phyloP scores from a whole-genome alignment of 2,329 filamentous ascomycete genomes.

The Calonectria ilicicola region DNA sequence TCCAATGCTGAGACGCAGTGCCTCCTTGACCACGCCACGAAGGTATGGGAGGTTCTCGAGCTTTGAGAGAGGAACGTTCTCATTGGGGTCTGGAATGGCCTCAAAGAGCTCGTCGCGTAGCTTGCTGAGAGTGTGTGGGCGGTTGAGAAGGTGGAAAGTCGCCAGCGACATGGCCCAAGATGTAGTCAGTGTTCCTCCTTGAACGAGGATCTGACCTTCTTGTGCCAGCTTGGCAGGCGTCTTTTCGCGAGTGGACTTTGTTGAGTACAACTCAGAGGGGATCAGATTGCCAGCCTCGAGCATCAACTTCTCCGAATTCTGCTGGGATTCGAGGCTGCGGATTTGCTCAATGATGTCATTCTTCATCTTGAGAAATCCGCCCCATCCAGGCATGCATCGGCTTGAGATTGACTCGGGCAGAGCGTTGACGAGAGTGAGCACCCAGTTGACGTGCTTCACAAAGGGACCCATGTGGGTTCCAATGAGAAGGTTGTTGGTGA shows the following conservation, averaged over 20 bases:
- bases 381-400: conserved; percentile 51
- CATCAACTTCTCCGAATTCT: conserved; percentile 48
- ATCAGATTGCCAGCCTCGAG: conserved; percentile 50
- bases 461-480: conserved; percentile 53
- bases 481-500: conserved; percentile 50
- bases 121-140: conserved; percentile 44
- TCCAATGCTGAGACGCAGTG: conserved; percentile 61
- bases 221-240: conserved; percentile 48
- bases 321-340: conserved; percentile 48
- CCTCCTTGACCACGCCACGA: conserved; percentile 63
- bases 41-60: conserved; percentile 57
- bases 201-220: conserved; percentile 53
- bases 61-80: conserved; percentile 41
- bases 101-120: conserved; percentile 52
- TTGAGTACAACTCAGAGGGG: conserved; percentile 46
- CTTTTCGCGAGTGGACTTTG: conserved; percentile 50
- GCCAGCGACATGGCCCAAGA: conserved; percentile 50
- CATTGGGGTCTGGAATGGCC: conserved; percentile 47
- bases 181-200: conserved; percentile 56
- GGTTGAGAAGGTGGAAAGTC: conserved; percentile 50
- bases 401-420: conserved; percentile 51
- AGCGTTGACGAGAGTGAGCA: conserved; percentile 49
- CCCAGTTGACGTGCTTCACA: conserved; percentile 52
- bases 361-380: conserved; percentile 54
- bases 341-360: conserved; percentile 52